Evolutionary conservation across 371 early-diverging fungal genomes (phyloP).

Genomic region (Mortierella sp.): DNA sequence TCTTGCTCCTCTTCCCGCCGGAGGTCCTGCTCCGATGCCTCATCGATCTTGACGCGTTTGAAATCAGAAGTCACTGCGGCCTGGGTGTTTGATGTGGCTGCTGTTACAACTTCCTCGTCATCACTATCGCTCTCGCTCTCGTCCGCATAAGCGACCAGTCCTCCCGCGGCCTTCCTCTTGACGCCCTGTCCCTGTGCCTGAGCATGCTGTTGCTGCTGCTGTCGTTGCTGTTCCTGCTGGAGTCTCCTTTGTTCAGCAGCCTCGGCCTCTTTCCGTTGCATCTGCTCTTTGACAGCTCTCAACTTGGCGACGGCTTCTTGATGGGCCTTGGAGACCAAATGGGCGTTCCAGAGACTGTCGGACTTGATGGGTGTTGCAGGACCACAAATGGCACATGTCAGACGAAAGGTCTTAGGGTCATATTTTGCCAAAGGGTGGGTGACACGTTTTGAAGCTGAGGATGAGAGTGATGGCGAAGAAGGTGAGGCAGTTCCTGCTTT

Average conservation of each 20-base stretch:
- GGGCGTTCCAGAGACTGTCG: conserved; percentile 57
- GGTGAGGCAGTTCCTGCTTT: conserved; percentile 26
- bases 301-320: conserved; percentile 52
- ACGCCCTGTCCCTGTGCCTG: conserved; percentile 27
- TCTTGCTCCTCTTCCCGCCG: conserved; percentile 21
- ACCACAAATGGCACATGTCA: conserved; percentile 58
- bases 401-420: conserved; percentile 47
- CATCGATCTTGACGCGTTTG: conserved; percentile 45
- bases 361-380: conserved; percentile 49
- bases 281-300: conserved; percentile 55
- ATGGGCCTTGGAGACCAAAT: conserved; percentile 55
- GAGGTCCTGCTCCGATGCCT: conserved; percentile 9
- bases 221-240: conserved; percentile 31
- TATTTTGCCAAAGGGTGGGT: conserved; percentile 56
- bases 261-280: conserved; percentile 46
- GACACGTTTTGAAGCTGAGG: conserved; percentile 32
- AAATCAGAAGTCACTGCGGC: conserved; percentile 13
- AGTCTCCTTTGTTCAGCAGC: conserved; percentile 38
- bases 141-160: conserved; percentile 56
- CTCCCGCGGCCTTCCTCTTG: conserved; percentile 50
- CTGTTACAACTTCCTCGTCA: conserved; percentile 14
- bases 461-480: conserved; percentile 18
- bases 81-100: neutral
- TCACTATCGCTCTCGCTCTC: conserved; percentile 54
- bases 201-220: conserved; percentile 22